Base-by-base conservation (phyloP, 1,139 yeast genomes). In the Blastobotrys indianensis region DNA sequence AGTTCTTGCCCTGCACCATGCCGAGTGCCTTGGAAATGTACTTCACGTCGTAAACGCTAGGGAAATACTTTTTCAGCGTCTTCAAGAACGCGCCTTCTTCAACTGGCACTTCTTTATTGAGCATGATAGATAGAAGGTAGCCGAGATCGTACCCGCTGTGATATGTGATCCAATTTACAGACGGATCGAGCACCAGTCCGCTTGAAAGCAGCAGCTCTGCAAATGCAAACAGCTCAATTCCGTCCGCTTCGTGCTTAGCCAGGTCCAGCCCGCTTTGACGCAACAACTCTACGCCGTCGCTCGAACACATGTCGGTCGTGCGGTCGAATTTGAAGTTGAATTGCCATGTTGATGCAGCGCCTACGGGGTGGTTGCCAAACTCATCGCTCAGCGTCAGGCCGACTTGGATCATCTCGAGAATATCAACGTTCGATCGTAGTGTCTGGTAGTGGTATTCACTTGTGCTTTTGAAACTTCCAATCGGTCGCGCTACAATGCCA, bases 391-490 rank as follows among this genome's bases (percentile, higher is more conserved):
- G 73, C 17, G 97, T 86, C 50, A 92, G 74, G 2, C 95, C 94
- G 45, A 92, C 76, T 66, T 92, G 98, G 49, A 92, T 82, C 55
- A 92, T 78, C 55, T 83, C 83, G 53, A 90, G 69, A 47, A 92
- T 73, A 65, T 94, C 98, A 2, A 94, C 86, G 64, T 92, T 92
- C 8, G 94, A 76, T 59, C 98, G 76, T 67, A 92, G 76, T 0
- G 97, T 92, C 66, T 92, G 98, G 63, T 92, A 92, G 65, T 92
- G 97, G 65, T 88, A 92, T 64, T 92, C 98, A 28, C 86, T 77
- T 11, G 94, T 85, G 8, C 94, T 80, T 58, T 87, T 81, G 67
- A 92, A 92, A 9, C 88, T 80, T n/a, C 98, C 98, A 51, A 92
- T 86, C 10, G 98, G 98, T 55, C 98, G 77, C 1, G 96, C 96